These are phyloP conservation scores for Backusella liffmaniae DNA, from an alignment of 192 early-diverging fungal species.

Conservation along the genomic window DNA sequence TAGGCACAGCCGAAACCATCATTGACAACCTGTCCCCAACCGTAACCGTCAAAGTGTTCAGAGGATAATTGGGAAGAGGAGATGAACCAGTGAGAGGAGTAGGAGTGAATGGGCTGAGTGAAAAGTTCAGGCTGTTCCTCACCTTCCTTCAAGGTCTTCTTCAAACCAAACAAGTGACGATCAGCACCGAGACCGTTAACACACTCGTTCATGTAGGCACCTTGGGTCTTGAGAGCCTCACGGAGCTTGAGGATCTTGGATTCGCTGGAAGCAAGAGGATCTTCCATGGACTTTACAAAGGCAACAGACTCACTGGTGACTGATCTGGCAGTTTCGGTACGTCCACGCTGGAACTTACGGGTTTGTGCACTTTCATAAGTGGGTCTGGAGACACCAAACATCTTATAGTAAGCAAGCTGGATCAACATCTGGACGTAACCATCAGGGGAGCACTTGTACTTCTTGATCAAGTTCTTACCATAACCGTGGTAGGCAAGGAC, in stretches of 20 bases:
- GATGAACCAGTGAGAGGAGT: conserved; percentile 86
- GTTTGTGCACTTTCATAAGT: conserved; percentile 96
- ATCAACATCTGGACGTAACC: conserved; percentile 90
- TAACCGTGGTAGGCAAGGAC: conserved; percentile 85
- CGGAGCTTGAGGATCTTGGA: conserved; percentile 71
- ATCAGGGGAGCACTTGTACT: conserved; percentile 74
- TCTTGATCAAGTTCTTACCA: conserved; percentile 95
- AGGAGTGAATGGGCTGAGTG: conserved; percentile 77
- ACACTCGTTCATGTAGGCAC: conserved; percentile 75
- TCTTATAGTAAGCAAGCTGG: conserved; percentile 94
- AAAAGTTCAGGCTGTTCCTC: conserved; percentile 87
- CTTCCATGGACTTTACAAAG: conserved; percentile 88
- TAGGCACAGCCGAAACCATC: conserved; percentile 94
- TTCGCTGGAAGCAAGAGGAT: conserved; percentile 44
- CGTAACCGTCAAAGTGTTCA: conserved; percentile 93
- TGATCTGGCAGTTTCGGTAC: conserved; percentile 92
- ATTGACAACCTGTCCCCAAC: conserved; percentile 42
- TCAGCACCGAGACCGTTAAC: conserved; percentile 88
- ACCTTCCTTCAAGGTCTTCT: conserved; percentile 66
- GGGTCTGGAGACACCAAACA: conserved; percentile 71
- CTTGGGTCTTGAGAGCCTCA: conserved; percentile 76
- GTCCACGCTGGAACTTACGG: conserved; percentile 87
- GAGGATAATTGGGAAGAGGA: conserved; percentile 92
- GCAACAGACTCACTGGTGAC: conserved; percentile 74
- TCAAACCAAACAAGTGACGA: conserved; percentile 85